phyloP scores from a whole-genome alignment of 192 early-diverging fungal species.

The Oehlia diaphana region DNA sequence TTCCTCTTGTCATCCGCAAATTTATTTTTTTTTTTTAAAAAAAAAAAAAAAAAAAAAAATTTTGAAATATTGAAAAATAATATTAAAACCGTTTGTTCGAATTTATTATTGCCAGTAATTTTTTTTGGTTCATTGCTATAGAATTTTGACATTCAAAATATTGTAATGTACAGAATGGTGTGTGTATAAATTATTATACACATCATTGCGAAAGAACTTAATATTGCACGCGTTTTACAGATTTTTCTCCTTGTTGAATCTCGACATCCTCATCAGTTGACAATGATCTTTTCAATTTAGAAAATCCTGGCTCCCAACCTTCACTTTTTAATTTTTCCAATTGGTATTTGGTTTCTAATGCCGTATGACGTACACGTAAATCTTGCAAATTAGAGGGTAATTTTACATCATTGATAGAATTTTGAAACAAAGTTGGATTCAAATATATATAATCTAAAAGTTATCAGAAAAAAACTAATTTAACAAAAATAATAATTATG shows the following conservation, averaged over 20 bases:
- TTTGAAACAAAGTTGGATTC: constrained; percentile 29
- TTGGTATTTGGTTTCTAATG: constrained; percentile 28
- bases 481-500: neutral
- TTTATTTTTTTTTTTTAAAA: neutral
- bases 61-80: neutral
- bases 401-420: constrained; percentile 7
- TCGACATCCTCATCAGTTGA: neutral
- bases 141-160: neutral
- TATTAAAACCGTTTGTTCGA: neutral
- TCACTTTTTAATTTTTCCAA: constrained; percentile 23
- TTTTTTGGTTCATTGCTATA: neutral
- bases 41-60: neutral
- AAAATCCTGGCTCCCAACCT: constrained; percentile 21
- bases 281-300: constrained; percentile 13
- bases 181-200: neutral
- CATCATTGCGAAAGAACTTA: neutral
- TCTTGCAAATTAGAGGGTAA: constrained; percentile 20
- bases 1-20: neutral
- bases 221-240: neutral
- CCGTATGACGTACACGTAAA: neutral
- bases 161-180: too few relatives aligned
- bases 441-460: constrained; percentile 25
- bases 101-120: neutral
- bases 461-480: neutral
- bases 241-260: neutral